Evolutionary conservation across 2,329 filamentous ascomycete genomes (phyloP), one percentile per base, ranked within the genome.

Genomic region (Cladophialophora carrionii): DNA sequence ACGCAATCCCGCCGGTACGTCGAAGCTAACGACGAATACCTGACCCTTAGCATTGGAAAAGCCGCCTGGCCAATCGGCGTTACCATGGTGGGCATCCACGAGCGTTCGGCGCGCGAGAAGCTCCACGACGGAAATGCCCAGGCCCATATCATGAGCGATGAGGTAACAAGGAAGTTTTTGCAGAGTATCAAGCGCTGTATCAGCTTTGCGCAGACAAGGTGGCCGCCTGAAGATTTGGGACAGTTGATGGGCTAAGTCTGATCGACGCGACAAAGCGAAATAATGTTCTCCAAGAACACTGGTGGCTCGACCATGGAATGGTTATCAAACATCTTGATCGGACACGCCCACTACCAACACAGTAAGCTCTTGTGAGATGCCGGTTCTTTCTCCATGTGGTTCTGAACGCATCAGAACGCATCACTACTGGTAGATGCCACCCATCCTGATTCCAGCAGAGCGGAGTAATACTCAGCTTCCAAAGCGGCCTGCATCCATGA

Each of bases 31-130:
- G 91, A 99, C 76, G 93, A 92, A 0, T 99, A 99, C 77, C 82
- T 99, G 66, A 85, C 91, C 60, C 82, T 99, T 61, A 96, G 91
- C 76, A 99, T 99, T 74, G 92, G 92, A 70, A 96, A 96, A 80
- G 93, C 92, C 68, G 95, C 95, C 17, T 99, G 95, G 95, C 95
- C 95, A 26, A 99, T 99, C 74, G 95, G 95, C 79, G 95, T 99
- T 46, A 99, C 95, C 77, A 99, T 98, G 95, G 95, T 99, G 74
- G 95, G 95, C 83, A 99, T 99, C 73, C 95, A 99, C 85, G 95
- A 98, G 82, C 88, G 95, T 74, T 95, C 90, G 71, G 94, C 95
- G 22, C 87, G 95, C 68, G 95, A 99, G 80, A 99, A 99, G 80
- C 81, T 99, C 65, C 93, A 98, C 76, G 87, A 95, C 89, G 88